These are phyloP conservation scores for Eustoma russellianum DNA, from an alignment of 257 asterid species.

Conservation along the genomic window DNA sequence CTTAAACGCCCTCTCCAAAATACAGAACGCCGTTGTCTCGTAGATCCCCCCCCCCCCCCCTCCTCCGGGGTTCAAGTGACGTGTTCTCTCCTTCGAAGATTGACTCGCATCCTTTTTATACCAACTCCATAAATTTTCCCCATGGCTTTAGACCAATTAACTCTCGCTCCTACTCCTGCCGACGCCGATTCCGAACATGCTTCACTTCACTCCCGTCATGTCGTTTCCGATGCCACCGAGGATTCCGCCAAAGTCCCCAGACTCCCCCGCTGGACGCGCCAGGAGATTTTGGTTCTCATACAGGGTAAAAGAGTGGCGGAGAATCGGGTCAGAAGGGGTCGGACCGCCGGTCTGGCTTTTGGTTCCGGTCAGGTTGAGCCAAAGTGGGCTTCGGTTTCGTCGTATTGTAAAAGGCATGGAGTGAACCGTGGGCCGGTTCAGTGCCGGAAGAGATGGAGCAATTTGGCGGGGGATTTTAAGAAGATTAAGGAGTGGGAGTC, in stretches of 20 bases:
- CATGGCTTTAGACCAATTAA: constrained; percentile 59
- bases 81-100: constrained; percentile 20
- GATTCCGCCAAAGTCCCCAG: constrained; percentile 49
- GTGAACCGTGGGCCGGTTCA: constrained; percentile 91
- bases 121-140: constrained; percentile 5
- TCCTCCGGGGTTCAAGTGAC: constrained; percentile 28
- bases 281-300: constrained; percentile 76
- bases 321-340: constrained; percentile 50
- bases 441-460: constrained; percentile 97
- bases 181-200: constrained; percentile 1
- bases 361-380: constrained; percentile 78
- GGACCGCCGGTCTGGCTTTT: constrained; percentile 45
- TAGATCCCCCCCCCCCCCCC: constrained; percentile 6
- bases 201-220: constrained; percentile 34
- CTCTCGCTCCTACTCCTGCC: constrained; percentile 35
- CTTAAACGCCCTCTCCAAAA: constrained; percentile 19
- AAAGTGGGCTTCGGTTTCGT: constrained; percentile 85
- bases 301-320: constrained; percentile 83
- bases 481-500: constrained; percentile 91
- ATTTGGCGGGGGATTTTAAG: constrained; percentile 79
- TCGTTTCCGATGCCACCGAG: constrained; percentile 30
- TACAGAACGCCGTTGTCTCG: constrained; percentile 41
- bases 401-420: constrained; percentile 81
- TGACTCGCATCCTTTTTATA: constrained; percentile 10
- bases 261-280: constrained; percentile 90